phyloP scores from a whole-genome alignment of 352 stramenopile species.

The Phytophthora rubi region DNA sequence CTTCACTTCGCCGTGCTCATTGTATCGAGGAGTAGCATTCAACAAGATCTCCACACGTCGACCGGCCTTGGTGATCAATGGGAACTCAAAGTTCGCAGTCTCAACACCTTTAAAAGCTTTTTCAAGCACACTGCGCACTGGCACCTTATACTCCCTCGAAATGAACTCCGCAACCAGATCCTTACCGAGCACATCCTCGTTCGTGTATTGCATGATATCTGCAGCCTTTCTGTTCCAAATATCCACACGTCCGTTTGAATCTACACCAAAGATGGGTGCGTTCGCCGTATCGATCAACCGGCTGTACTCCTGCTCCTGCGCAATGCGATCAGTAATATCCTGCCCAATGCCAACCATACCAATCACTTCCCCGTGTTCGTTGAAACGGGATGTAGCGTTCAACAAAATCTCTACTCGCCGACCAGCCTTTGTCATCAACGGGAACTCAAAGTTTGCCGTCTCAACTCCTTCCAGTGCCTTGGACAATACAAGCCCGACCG shows the following conservation, averaged over 20 bases:
- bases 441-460: constrained; percentile 77
- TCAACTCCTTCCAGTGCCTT: constrained; percentile 59
- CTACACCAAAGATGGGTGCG: constrained; percentile 73
- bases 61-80: constrained; percentile 62
- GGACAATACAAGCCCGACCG: constrained; percentile 53
- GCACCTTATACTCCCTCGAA: constrained; percentile 47
- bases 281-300: constrained; percentile 76
- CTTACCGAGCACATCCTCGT: constrained; percentile 81
- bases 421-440: constrained; percentile 74
- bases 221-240: constrained; percentile 89
- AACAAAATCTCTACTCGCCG: constrained; percentile 74
- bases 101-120: constrained; percentile 51
- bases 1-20: constrained; percentile 70
- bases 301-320: constrained; percentile 62
- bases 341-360: constrained; percentile 76
- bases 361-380: constrained; percentile 67
- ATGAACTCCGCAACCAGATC: constrained; percentile 83
- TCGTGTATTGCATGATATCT: constrained; percentile 85
- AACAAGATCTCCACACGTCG: constrained; percentile 62
- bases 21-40: constrained; percentile 63
- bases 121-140: constrained; percentile 40
- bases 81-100: constrained; percentile 71
- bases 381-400: constrained; percentile 69
- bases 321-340: constrained; percentile 67
- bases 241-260: constrained; percentile 65